Evolutionary conservation across 1,284 basidiomycete genomes (phyloP).

Genomic region (Leccinum variabile): DNA sequence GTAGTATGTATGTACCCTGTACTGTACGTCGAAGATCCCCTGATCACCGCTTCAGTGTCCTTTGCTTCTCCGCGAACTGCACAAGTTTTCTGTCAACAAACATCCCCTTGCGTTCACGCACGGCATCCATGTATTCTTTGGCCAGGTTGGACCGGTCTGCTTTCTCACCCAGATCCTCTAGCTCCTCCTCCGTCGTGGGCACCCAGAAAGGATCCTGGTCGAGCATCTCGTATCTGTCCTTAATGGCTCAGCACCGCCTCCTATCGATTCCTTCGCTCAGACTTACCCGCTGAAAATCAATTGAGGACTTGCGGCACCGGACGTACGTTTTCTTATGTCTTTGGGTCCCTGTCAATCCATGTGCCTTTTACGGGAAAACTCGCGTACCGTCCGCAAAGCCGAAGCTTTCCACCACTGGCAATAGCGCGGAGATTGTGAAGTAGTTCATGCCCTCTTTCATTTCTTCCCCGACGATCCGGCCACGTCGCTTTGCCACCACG

Average conservation of each 20-base stretch:
- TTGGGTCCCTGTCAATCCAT: conserved; percentile 12
- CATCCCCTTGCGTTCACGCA: conserved; percentile 92
- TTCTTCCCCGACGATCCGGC: conserved; percentile 93
- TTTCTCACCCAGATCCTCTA: conserved; percentile 97
- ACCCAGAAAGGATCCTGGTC: conserved; percentile 99
- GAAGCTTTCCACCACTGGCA: conserved; percentile 98
- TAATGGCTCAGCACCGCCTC: conserved; percentile 19
- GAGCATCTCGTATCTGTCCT: conserved; percentile 75
- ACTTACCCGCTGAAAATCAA: conserved; percentile 91
- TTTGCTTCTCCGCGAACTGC: conserved; percentile 93
- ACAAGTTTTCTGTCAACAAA: conserved; percentile 93
- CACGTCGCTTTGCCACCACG: conserved; percentile 88
- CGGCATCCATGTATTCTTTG: conserved; percentile 90
- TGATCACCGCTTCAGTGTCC: conserved; percentile 82
- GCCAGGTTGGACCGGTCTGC: conserved; percentile 94
- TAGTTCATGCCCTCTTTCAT: conserved; percentile 98
- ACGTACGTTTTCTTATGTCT: conserved; percentile 95
- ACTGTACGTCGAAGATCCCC: neutral
- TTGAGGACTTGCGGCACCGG: conserved; percentile 95
- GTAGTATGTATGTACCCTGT: neutral
- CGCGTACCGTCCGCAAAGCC: conserved; percentile 90
- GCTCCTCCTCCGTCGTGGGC: conserved; percentile 94
- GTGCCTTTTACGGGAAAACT: neutral
- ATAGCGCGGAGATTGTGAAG: conserved; percentile 86
- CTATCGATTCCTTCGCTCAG: neutral